Evolutionary conservation across 1,284 basidiomycete species (phyloP).

Genomic region (Trichosporon faecale): DNA sequence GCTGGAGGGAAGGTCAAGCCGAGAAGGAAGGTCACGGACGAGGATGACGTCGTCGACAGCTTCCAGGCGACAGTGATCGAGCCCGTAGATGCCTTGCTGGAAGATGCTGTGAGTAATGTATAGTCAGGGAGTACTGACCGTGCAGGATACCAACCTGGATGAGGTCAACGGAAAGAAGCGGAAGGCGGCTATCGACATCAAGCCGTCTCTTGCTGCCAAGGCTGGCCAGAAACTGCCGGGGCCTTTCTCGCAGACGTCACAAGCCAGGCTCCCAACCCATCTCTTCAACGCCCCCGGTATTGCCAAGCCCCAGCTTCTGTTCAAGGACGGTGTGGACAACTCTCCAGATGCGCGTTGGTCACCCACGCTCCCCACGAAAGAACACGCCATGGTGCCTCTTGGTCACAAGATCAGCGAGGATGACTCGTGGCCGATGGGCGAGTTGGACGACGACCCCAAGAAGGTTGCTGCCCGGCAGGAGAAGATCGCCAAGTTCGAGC

Average conservation of each 20-base stretch:
- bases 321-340: constrained; percentile 63
- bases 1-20: constrained; percentile 36
- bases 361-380: constrained; percentile 62
- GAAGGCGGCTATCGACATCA: constrained; percentile 52
- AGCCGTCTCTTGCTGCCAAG: constrained; percentile 12
- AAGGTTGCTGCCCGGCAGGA: background rate
- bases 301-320: constrained; percentile 72
- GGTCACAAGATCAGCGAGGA: background rate
- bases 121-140: background rate
- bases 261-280: constrained; percentile 38
- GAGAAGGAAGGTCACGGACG: constrained; percentile 55
- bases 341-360: constrained; percentile 59
- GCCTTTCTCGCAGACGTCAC: constrained; percentile 29
- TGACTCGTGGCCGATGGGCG: constrained; percentile 6
- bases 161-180: constrained; percentile 69
- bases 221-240: constrained; percentile 32
- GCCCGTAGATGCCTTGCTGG: constrained; percentile 76
- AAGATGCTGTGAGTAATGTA: constrained; percentile 67
- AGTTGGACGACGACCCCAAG: constrained; percentile 7
- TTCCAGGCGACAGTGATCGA: constrained; percentile 73
- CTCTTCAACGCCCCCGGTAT: constrained; percentile 68
- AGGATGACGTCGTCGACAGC: constrained; percentile 77
- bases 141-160: constrained; percentile 75
- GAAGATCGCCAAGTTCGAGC: background rate
- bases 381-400: constrained; percentile 69